Evolutionary conservation across 352 stramenopile genomes (phyloP), one percentile per base, ranked within the genome.

Genomic region (Peronospora belbahrii): DNA sequence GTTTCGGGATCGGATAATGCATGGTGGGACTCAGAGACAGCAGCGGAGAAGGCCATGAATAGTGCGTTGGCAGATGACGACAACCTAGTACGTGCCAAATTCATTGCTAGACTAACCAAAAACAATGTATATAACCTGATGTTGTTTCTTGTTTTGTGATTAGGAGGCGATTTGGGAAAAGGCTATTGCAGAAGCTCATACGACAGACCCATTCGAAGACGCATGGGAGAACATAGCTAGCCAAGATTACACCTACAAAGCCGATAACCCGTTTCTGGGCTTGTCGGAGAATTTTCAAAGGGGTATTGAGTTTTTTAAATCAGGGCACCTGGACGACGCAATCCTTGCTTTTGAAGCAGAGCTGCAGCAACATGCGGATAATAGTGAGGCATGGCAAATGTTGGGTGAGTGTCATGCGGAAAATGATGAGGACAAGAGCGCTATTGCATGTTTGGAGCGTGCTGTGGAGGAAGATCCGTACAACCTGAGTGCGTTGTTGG

Each of bases 301-400:
- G 38, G 79, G 79, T 9, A 56, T 89, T 11, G 56, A 76, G 43
- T 80, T 96, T 36, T 98, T 97, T 61, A 56, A 90, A 22, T 71
- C 84, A 19, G 95, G 95, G 1, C 79, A 96, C 43, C 61, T 98
- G 13, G 71, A 85, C 39, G 75, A 97, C 23, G 95, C 95, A 14
- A 96, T 97, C 33, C 56, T 94, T 10, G 89, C 83, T 45, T 98
- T 98, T 68, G 93, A 98, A 73, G 88, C 91, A 22, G 87, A 97
- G 41, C 70, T 98, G 37, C 87, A 96, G 39, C 81, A 97, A 48
- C 79, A 97, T 52, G 57, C 84, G 2, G 88, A 97, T 52, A 97
- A 98, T 50, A 92, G 92, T 39, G 83, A 96, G 48, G 91, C 91
- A 23, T 98, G 95, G 92, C 77, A 78, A 13, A 96, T 97, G 88